Base-by-base conservation (phyloP, 306 rosid genomes). In the Astragalus glycyphyllos region DNA sequence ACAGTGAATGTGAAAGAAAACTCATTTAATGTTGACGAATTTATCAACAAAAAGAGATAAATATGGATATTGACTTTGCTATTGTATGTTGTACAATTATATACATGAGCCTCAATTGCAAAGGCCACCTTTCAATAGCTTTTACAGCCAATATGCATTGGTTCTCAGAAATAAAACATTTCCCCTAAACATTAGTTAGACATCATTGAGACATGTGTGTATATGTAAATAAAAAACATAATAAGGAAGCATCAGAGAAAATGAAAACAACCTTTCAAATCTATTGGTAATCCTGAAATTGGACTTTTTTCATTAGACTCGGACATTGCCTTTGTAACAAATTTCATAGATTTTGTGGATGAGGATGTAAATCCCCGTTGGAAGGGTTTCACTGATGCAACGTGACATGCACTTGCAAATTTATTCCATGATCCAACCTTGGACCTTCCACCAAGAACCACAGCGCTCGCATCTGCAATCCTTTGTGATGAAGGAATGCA, bases 221-320 rank as follows among this genome's bases (percentile, higher is more conserved):
- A 14, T 66, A 42, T 48, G 57, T 13, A 56, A 26, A 45, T 53
- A 16, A 37, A 20, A 35, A 62, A 77, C 41, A 44, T 56, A 55
- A 53, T 12, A 62, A 38, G 42, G 42, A 46, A 50, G 23, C 58
- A 46, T 38, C 31, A 15, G 1, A 14, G 32, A 8, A 64, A 67
- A 42, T 20, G 78, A 67, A 72, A 58, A 20, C 32, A 65, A 90
- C 98, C 98, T 87, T 45, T 89, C 67, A 94, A 76, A 77, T 94
- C 61, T 72, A 94, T 87, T 9, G 96, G 86, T 82, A 90, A 83
- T 75, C 98, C 98, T 1, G 92, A 77, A 54, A 53, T 74, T 12
- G 83, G 85, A 73, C 78, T 87, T 59, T 46, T 71, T 68, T 83
- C 86, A 56, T 79, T 84, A 62, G 87, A 68, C 61, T 81, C 88